Evolutionary conservation across 352 stramenopile genomes (phyloP).

Genomic region (Lagenidium sp.): DNA sequence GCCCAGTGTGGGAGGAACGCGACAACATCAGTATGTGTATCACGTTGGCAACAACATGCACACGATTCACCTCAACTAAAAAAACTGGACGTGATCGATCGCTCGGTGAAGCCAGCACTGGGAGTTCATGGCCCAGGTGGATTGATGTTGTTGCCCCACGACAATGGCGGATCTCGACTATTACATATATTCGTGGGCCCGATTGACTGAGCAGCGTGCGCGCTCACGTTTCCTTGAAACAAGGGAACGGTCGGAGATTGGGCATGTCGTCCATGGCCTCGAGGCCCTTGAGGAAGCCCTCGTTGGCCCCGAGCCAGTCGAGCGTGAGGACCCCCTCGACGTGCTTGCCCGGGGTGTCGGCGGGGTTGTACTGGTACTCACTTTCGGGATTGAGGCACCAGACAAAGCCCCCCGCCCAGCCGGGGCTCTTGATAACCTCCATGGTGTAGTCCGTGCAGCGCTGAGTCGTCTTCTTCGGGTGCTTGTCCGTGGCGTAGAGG

Average conservation of each 20-base stretch:
- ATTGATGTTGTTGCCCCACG: too few species aligned
- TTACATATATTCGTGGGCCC: too few species aligned
- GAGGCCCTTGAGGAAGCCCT: conserved; percentile 30
- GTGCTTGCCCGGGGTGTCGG: conserved; percentile 24
- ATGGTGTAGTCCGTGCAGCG: conserved; percentile 53
- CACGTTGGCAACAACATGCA: too few species aligned
- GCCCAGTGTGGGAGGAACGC: too few species aligned
- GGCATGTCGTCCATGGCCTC: conserved; percentile 37
- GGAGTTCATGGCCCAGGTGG: too few species aligned
- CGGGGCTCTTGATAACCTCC: conserved; percentile 33
- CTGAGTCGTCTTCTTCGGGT: conserved; percentile 50
- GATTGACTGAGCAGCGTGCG: too few species aligned
- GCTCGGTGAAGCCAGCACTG: too few species aligned
- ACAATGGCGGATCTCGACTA: too few species aligned
- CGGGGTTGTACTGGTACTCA: conserved; percentile 55
- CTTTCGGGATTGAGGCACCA: conserved; percentile 70
- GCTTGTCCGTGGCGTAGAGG: conserved; percentile 38
- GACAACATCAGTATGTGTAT: too few species aligned
- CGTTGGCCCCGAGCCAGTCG: conserved; percentile 53
- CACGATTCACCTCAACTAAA: too few species aligned
- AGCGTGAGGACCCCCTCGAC: conserved; percentile 35
- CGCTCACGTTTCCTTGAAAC: too few species aligned
- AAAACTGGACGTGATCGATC: too few species aligned
- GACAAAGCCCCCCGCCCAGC: conserved; percentile 52
- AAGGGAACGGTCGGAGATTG: conserved; percentile 42